Percentiles rank a stretch among this genome's conserved stretches.
phyloP scores from a whole-genome alignment of 1,139 yeast genomes.

The Eremothecium sinecaudum region DNA sequence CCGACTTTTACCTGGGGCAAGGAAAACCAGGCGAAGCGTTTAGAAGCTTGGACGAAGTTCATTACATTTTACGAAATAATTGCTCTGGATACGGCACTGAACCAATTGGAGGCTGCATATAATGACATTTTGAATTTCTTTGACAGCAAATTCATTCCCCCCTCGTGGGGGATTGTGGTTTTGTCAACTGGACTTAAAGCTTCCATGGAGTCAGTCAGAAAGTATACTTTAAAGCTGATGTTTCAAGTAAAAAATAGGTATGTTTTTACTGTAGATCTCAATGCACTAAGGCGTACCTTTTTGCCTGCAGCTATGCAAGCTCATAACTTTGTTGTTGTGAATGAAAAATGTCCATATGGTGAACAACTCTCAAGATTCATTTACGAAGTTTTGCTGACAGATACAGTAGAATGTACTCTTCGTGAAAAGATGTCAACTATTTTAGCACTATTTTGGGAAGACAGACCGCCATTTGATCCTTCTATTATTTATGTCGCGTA shows the following conservation, averaged over 20 bases:
- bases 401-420: conserved; percentile 19
- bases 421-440: conserved; percentile 28
- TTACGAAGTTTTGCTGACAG: conserved; percentile 33
- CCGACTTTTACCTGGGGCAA: conserved; percentile 43
- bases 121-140: conserved; percentile 53
- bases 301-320: conserved; percentile 62
- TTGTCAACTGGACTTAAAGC: conserved; percentile 71
- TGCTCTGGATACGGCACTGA: conserved; percentile 77
- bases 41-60: conserved; percentile 61
- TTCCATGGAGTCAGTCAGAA: conserved; percentile 70
- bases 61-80: conserved; percentile 69
- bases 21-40: conserved; percentile 26
- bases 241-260: conserved; percentile 43
- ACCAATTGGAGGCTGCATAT: conserved; percentile 75
- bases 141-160: conserved; percentile 44
- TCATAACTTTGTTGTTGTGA: conserved; percentile 40
- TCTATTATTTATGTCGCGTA: conserved; percentile 53
- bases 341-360: conserved; percentile 49
- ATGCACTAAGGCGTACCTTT: conserved; percentile 39
- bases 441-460: conserved; percentile 39
- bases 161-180: conserved; percentile 65
- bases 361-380: conserved; percentile 43
- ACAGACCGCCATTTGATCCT: conserved; percentile 56
- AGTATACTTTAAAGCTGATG: conserved; percentile 49
- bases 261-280: conserved; percentile 40